Percentiles rank a stretch among this genome's conserved stretches.
phyloP scores from a whole-genome alignment of 2,329 filamentous ascomycete genomes.

The Microsporum audouinii region DNA sequence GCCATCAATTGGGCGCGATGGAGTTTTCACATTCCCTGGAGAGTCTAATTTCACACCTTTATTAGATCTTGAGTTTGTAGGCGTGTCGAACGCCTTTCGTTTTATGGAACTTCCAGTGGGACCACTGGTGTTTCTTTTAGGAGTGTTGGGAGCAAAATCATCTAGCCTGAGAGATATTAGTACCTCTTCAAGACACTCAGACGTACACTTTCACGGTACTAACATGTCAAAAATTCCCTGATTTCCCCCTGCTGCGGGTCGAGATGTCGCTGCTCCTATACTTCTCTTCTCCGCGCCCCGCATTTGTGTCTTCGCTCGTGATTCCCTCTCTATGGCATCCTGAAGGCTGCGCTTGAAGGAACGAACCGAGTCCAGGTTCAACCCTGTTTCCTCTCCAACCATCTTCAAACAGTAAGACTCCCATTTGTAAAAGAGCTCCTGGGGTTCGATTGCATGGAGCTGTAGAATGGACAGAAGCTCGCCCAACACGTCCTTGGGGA shows the following conservation, averaged over 20 bases:
- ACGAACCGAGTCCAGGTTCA: constrained; percentile 59
- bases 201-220: neutral
- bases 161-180: constrained; percentile 43
- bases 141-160: constrained; percentile 56
- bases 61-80: constrained; percentile 32
- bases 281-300: constrained; percentile 53
- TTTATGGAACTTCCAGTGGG: constrained; percentile 40
- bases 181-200: neutral
- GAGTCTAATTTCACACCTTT: constrained; percentile 36
- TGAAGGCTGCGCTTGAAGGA: constrained; percentile 80
- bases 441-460: constrained; percentile 64
- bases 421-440: constrained; percentile 98
- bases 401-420: constrained; percentile 96
- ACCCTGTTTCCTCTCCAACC: constrained; percentile 63
- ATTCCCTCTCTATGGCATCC: constrained; percentile 68
- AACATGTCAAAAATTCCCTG: constrained; percentile 77
- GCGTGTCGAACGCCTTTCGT: constrained; percentile 42
- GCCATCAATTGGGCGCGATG: constrained; percentile 9
- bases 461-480: constrained; percentile 80
- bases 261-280: constrained; percentile 47
- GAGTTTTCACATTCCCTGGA: constrained; percentile 35
- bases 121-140: constrained; percentile 24
- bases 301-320: constrained; percentile 52
- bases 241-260: constrained; percentile 40
- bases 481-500: constrained; percentile 65